Evolutionary conservation across 352 stramenopile species (phyloP), one percentile per base, ranked within the genome.

Genomic region (Globisporangium parvum): DNA sequence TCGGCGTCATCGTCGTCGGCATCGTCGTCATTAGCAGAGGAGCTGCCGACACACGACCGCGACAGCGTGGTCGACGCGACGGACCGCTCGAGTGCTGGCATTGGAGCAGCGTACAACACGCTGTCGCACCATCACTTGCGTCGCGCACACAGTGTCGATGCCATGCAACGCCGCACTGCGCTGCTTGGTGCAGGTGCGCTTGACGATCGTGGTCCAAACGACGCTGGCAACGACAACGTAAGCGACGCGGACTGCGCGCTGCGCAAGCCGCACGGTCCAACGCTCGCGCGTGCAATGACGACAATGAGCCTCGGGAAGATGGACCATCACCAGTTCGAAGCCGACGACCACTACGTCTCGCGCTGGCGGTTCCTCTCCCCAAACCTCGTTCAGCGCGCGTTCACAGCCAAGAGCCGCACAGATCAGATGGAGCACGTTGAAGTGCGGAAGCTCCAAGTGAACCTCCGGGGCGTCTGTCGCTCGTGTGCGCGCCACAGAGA

Each of bases 371-470:
- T 90, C 59, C 53, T 88, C n/a, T 46, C 66, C 2, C 77, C 79
- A 0, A 80, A 88, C 62, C 67, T 90, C 31, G 77, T 85, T 6
- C 70, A 77, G 47, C 75, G 76, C 21, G 73, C 66, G 11, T 69
- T 73, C 54, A 69, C 56, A 40, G 60, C 51, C 41, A 69, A 70
- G 49, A 60, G 49, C 0, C 20, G 37, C 12, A 53, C 39, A 1
- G 57, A 52, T 46, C 21, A 41, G 14, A 53, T 63, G 15, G 63
- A 80, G 44, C 63, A 71, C 44, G 65, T 85, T 14, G 71, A 89
- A 46, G 66, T 88, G 45, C 73, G 77, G n/a, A 85, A 81, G 24
- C 65, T 90, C 28, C 72, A 87, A 52, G 53, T 89, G n/a, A 87
- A 92, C 59, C 54, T 90, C 5, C 53, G 59, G 0, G 71, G 81